phyloP scores from a whole-genome alignment of 371 early-diverging fungal genomes.

The Rhizopus sp. region DNA sequence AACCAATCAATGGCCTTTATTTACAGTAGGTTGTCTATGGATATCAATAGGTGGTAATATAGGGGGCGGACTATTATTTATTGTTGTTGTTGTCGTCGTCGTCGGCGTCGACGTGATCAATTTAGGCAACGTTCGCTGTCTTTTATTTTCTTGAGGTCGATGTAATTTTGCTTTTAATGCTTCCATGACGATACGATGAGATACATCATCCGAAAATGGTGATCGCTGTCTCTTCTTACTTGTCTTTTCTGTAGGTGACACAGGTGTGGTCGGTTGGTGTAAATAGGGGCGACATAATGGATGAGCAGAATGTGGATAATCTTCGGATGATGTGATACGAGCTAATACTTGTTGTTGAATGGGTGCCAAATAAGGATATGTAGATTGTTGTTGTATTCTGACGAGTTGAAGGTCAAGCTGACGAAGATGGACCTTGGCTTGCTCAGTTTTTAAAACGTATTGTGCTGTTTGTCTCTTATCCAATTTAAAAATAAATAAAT shows the following conservation, averaged over 20 bases:
- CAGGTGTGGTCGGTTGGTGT: conserved; percentile 6
- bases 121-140: conserved; percentile 20
- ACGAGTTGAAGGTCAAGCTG: conserved; percentile 40
- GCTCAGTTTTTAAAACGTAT: conserved; percentile 37
- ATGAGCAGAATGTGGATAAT: conserved; percentile 44
- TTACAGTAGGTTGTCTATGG: conserved; percentile 25
- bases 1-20: background rate
- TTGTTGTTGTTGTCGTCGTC: conserved; percentile 12
- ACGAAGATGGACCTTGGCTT: conserved; percentile 36
- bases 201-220: conserved; percentile 13
- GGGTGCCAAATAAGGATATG: conserved; percentile 14
- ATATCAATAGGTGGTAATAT: conserved; percentile 38
- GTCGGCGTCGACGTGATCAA: conserved; percentile 20
- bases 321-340: conserved; percentile 29
- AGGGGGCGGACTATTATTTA: conserved; percentile 29
- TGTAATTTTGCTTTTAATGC: conserved; percentile 49
- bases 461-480: conserved; percentile 39
- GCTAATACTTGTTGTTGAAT: conserved; percentile 39
- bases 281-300: conserved; percentile 33
- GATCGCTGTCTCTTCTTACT: conserved; percentile 12
- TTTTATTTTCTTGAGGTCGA: conserved; percentile 12
- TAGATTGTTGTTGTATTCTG: conserved; percentile 6
- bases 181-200: conserved; percentile 46
- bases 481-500: conserved; percentile 2
- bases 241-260: conserved; percentile 6